Base-by-base conservation (phyloP, 2,329 filamentous ascomycete genomes). In the Arthrobotrys iridis region DNA sequence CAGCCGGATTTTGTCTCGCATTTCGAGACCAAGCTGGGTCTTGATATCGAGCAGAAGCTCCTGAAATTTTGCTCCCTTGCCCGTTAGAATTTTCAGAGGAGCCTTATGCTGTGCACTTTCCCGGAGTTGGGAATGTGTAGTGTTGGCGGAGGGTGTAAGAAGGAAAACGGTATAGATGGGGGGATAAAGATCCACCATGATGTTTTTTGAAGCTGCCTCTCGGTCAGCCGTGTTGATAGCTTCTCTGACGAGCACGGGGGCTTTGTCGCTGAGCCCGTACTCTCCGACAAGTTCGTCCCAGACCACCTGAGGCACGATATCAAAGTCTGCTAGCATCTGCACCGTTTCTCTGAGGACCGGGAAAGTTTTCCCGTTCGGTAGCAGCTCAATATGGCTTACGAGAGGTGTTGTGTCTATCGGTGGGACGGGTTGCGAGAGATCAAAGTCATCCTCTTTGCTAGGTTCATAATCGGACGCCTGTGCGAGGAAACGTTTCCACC, bases 131-230 rank as follows among this genome's bases (percentile, higher is more conserved):
- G 87, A 86, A 77, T 85, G 89, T 59, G 85, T 83, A 1, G 87
- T 87, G 6, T 82, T 81, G 78, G 85, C 85, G 81, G 89, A 90
- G 1, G 70, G 70, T 20, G 70, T 15, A 4, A 98, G 85, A 78
- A 94, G 93, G 80, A 96, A 89, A 74, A 98, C 85, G 0, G 89
- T 92, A 81, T 97, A 92, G 45, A 97, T 86, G 0, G 92, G 93
- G 3, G 93, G 95, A 79, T 93, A 88, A 41, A 93, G 85, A 82
- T 98, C 95, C 81, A 91, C 96, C 79, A 91, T 85, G 50, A 97
- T 83, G 77, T 96, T 92, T 40, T 88, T 84, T 2, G 83, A 79
- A 13, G 83, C 83, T n/a, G 83, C 80, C 1, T 85, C 86, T 41
- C 87, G 86, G 1, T 85, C 84, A 5, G 89, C 86, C 24, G 90